Evolutionary conservation across 1,284 basidiomycete genomes (phyloP), one percentile per base, ranked within the genome.

Genomic region (Inonotus hispidus): DNA sequence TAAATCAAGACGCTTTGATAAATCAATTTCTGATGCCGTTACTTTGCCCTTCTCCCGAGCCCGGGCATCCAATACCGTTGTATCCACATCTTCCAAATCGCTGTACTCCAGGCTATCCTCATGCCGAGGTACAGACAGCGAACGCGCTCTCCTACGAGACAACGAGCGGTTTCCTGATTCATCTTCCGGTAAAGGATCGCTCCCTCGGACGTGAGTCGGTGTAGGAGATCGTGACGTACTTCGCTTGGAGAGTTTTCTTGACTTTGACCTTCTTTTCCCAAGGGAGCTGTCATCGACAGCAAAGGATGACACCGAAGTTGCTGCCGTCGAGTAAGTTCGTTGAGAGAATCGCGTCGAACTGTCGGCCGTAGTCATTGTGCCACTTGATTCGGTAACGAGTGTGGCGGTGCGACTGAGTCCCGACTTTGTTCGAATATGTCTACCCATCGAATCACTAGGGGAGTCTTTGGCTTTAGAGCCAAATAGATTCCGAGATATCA

Each of bases 401-500:
- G 62, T 79, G 0, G 90, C 91, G n/a, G 85, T 82, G 27, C 86
- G 83, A 69, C 87, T 89, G 23, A 79, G 72, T 1, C 79, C 79
- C 1, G 88, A 90, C 68, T 88, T 87, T 19, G 80, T 76, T 25
- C 87, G 83, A 63, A 79, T 79, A 67, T 84, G 83, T 57, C 82
- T 75, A 67, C 78, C 86, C 49, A 87, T 81, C 0, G 87, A 85
- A 3, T 85, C 83, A 39, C 59, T 63, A n/a, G 82, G 80, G 59
- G 90, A 77, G 64, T 63, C 62, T 43, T 59, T 63, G 46, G 80
- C 80, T 74, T 82, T 84, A 11, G 81, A 75, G 13, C 80, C 83
- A 71, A 92, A 90, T 29, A 92, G 76, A 69, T 88, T 89, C 56
- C 88, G 80, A 21, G 92, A 93, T 67, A 95, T 87, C 14, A 84